A percentile compares a stretch with the other conserved stretches of the same genome.
phyloP scores from a whole-genome alignment of 2,329 filamentous ascomycete species.

The Penicillium sp. region DNA sequence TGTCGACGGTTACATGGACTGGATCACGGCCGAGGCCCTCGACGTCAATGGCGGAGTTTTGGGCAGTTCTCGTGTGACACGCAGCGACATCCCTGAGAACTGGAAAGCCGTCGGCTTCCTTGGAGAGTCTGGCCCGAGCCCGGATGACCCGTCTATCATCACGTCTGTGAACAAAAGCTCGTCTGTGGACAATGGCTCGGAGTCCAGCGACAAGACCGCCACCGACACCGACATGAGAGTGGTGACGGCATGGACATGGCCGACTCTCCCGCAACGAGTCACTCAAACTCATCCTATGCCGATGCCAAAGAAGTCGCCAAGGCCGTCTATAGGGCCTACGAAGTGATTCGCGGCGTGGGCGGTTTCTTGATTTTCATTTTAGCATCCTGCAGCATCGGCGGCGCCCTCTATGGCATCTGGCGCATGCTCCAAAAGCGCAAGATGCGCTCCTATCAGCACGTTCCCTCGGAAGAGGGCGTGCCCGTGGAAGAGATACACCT shows the following conservation, averaged over 20 bases:
- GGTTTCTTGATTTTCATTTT: constrained; percentile 29
- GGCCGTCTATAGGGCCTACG: constrained; percentile 28
- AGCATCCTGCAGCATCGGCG: constrained; percentile 22
- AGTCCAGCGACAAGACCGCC: neutral
- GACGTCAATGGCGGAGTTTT: constrained; percentile 18
- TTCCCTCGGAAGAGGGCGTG: constrained; percentile 28
- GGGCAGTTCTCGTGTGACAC: constrained; percentile 23
- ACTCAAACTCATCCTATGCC: constrained; percentile 6
- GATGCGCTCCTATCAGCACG: constrained; percentile 25
- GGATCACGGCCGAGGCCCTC: constrained; percentile 23
- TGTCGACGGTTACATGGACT: constrained; percentile 28
- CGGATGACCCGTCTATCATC: constrained; percentile 27
- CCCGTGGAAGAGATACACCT: constrained; percentile 21
- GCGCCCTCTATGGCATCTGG: constrained; percentile 20
- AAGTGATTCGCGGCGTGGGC: constrained; percentile 28
- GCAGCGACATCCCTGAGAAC: constrained; percentile 24
- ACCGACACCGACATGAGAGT: constrained; percentile 4
- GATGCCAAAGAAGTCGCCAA: constrained; percentile 28
- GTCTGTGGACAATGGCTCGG: constrained; percentile 13
- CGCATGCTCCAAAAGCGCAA: constrained; percentile 21
- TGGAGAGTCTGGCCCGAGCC: constrained; percentile 18
- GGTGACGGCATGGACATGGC: constrained; percentile 13
- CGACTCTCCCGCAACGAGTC: neutral
- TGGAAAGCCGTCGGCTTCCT: constrained; percentile 31
- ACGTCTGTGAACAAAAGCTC: constrained; percentile 15